Conservation (phyloP, 352 stramenopile genomes). For the Phytophthora cryptogea region DNA sequence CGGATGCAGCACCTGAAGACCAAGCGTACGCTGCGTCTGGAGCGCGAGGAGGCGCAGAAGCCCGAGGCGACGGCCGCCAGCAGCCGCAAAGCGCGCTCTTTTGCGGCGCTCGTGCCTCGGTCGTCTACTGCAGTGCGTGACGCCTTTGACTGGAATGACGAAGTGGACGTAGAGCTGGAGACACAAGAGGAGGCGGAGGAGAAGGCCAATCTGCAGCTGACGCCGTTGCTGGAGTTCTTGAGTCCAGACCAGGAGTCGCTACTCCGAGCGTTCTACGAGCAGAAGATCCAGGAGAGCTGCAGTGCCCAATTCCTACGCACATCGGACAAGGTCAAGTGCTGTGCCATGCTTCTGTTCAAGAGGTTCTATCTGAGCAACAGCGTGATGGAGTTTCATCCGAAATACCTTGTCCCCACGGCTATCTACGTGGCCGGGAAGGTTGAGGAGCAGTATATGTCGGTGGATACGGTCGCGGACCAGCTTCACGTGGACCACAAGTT, state of each 20-base stretch:
- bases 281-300: slow-evolving; percentile 86
- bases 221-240: slow-evolving; percentile 64
- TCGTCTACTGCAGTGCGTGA: slow-evolving; percentile 68
- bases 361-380: slow-evolving; percentile 91
- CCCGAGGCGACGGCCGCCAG: slow-evolving; percentile 22
- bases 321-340: slow-evolving; percentile 89
- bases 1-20: slow-evolving; percentile 71
- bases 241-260: slow-evolving; percentile 63
- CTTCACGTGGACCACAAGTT: slow-evolving; percentile 85
- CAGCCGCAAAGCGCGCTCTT: slow-evolving; percentile 73
- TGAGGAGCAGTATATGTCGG: slow-evolving; percentile 91
- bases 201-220: slow-evolving; percentile 53
- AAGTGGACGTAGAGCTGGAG: slow-evolving; percentile 52
- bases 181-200: slow-evolving; percentile 53
- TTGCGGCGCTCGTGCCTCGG: slow-evolving; percentile 71
- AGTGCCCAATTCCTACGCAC: slow-evolving; percentile 81
- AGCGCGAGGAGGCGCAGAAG: slow-evolving; percentile 54
- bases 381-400: slow-evolving; percentile 90
- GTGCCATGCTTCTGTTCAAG: slow-evolving; percentile 86
- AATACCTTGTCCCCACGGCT: slow-evolving; percentile 80
- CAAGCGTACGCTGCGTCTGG: slow-evolving; percentile 58
- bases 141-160: slow-evolving; percentile 79
- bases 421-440: slow-evolving; percentile 91
- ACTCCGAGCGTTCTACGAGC: slow-evolving; percentile 76
- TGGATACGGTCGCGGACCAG: slow-evolving; percentile 84